Base-by-base conservation (phyloP, 345 rosid genomes). In the Lepidium sativum region DNA sequence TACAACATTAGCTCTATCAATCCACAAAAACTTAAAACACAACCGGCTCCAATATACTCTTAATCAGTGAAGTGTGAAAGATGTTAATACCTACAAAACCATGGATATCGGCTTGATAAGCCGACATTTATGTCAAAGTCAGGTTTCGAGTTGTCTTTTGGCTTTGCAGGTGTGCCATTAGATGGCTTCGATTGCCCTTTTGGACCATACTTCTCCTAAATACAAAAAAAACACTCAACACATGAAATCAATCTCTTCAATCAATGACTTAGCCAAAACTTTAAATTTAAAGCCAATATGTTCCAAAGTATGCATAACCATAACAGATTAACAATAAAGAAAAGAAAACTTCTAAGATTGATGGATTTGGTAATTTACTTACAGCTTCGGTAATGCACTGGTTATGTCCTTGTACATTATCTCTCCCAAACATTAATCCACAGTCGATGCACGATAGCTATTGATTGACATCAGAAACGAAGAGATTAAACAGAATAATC, bases 381-480 rank as follows among this genome's bases (percentile, higher is more conserved):
- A 88, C 98, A 77, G 96, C 90, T 63, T 92, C 98, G 3, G 91
- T 81, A 31, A 92, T 80, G 76, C 97, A 94, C 60, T 87, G 99
- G 34, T 79, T 90, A 69, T 94, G 99, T 54, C 83, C 73, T 66
- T 94, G 99, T 69, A 85, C 97, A 40, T 54, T 80, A 43, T 86
- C 84, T 77, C 75, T 91, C 67, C 92, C 82, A 70, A 94, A 92
- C 21, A 54, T 81, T 41, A 73, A 85, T 61, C 98, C 98, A 60
- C 97, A 92, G 65, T 92, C 98, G 51, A 92, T 87, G 77, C 98
- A 92, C 9, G 98, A 89, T 50, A 92, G 44, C 98, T 92, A 43
- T 70, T 17, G 14, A 43, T 34, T 21, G 16, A 13, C 20, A 49
- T 5, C 8, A 44, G 17, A 49, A 42, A 53, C n/a, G 33, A 67